Evolutionary conservation across 2,329 filamentous ascomycete genomes (phyloP).

Genomic region (Ceratocystis alfenasii): DNA sequence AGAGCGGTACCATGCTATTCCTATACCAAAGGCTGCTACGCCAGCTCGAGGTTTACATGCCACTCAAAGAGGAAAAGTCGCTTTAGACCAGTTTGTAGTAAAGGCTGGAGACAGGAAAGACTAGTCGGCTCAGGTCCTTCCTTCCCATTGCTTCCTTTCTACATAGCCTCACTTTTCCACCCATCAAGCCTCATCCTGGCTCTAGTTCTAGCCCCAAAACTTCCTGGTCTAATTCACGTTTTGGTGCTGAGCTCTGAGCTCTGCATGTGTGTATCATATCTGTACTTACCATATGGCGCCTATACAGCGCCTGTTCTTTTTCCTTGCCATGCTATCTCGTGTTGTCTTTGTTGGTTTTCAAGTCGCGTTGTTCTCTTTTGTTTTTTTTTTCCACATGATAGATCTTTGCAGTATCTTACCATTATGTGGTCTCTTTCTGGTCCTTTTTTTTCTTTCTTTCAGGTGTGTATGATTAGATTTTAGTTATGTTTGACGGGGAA

Average conservation of each 20-base stretch:
- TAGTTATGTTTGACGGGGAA: not conserved
- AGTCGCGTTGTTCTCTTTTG: not conserved
- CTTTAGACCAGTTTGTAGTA: constrained; percentile 14
- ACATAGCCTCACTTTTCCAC: constrained; percentile 13
- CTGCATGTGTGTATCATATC: constrained; percentile 23
- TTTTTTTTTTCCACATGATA: not conserved
- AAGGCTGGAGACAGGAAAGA: no score
- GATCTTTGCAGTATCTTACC: not conserved
- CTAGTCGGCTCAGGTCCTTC: no score
- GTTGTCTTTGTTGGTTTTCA: not conserved
- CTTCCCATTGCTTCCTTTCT: no score
- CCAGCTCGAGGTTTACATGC: constrained; percentile 49
- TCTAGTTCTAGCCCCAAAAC: not conserved
- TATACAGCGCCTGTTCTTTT: not conserved
- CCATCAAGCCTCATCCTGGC: not conserved
- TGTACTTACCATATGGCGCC: constrained; percentile 15
- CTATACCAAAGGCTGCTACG: constrained; percentile 81
- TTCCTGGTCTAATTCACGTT: not conserved
- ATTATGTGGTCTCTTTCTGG: not conserved
- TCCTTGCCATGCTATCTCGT: not conserved
- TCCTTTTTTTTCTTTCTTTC: not conserved
- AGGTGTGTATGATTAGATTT: constrained; percentile 6
- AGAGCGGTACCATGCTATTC: constrained; percentile 93
- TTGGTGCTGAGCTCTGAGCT: constrained; percentile 4
- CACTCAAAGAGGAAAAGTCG: constrained; percentile 27